phyloP scores from a whole-genome alignment of 1,284 basidiomycete species.

The Cutaneotrichosporon curvatum region DNA sequence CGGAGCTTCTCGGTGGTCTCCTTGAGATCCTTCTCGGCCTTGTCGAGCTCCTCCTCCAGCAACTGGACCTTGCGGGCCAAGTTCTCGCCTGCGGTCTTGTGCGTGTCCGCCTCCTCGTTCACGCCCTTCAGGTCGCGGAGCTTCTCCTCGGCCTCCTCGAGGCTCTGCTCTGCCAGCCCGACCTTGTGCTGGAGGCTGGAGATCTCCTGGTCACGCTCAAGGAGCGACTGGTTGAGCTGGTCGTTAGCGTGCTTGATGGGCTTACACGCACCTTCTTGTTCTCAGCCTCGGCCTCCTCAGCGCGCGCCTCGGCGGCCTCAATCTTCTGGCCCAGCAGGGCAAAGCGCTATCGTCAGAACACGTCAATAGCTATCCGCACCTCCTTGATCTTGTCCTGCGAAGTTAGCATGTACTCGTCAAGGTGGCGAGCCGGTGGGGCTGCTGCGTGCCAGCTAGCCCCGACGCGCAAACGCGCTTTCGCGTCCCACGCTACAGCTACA shows the following conservation, averaged over 20 bases:
- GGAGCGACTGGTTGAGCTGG: conserved; percentile 63
- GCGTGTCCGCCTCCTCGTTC: conserved; percentile 65
- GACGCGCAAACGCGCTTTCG: too few relatives aligned
- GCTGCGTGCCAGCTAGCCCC: too few relatives aligned
- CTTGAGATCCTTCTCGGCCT: conserved; percentile 92
- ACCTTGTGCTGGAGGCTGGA: conserved; percentile 75
- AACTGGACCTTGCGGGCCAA: conserved; percentile 80
- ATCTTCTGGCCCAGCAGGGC: conserved; percentile 73
- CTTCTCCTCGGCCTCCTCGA: conserved; percentile 71
- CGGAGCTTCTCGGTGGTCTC: conserved; percentile 97
- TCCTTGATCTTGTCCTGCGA: conserved; percentile 53
- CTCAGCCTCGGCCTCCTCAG: conserved; percentile 78
- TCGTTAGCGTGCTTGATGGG: background rate
- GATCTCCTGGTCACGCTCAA: conserved; percentile 84
- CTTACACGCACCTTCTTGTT: conserved; percentile 57
- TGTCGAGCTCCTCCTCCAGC: conserved; percentile 91
- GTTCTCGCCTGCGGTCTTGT: conserved; percentile 67
- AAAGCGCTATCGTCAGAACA: conserved; percentile 48
- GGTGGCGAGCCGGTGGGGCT: background rate
- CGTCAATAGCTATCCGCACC: conserved; percentile 33
- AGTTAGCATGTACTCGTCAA: conserved; percentile 2
- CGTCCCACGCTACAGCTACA: background rate
- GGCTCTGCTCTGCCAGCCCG: conserved; percentile 59
- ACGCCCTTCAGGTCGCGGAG: conserved; percentile 64
- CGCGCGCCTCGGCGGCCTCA: conserved; percentile 68